Evolutionary conservation across 495 filamentous ascomycete genomes (phyloP), one percentile per base, ranked within the genome.

Genomic region (Aeminium ludgeri): DNA sequence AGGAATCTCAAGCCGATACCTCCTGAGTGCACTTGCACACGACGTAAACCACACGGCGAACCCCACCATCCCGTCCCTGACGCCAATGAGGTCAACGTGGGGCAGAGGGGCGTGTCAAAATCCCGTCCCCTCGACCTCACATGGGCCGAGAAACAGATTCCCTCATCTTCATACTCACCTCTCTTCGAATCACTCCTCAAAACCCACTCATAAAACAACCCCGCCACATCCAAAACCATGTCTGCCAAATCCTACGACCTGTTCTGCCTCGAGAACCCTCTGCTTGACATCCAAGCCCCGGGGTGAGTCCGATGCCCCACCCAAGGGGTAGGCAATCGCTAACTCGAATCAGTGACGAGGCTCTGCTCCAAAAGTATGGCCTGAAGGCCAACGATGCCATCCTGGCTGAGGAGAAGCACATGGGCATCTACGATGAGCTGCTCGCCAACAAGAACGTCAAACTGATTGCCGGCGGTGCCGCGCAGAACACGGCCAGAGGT

Each of bases 341-440:
- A 29, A 36, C 32, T 15, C 39, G 28, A 2, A 18, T 3, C 44
- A 76, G 80, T 47, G 74, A 84, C 59, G 70, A 77, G 51, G 72
- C 74, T 13, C 72, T 99, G 19, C 77, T 96, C 35, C 65, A 86
- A 42, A 89, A 92, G 67, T 99, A 99, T 59, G 74, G 69, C 30
- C 70, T 99, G 49, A 95, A 96, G 66, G 65, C 74, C 58, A 92
- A 99, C 66, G 87, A 95, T 62, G 89, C 91, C 43, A 96, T 99
- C 61, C 80, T 99, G 40, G 87, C 87, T 23, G 85, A 91, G 61
- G 72, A 80, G 40, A 78, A 92, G 66, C 89, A 96, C 66, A 68
- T 77, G 59, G 69, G 68, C 40, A 63, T 99, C 59, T 96, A 87
- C 60, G 85, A 94, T 53, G 91, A 99, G 50, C 73, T 96, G 46